Conservation (phyloP, 1,284 basidiomycete species). For the Cystobasidium slooffiae region DNA sequence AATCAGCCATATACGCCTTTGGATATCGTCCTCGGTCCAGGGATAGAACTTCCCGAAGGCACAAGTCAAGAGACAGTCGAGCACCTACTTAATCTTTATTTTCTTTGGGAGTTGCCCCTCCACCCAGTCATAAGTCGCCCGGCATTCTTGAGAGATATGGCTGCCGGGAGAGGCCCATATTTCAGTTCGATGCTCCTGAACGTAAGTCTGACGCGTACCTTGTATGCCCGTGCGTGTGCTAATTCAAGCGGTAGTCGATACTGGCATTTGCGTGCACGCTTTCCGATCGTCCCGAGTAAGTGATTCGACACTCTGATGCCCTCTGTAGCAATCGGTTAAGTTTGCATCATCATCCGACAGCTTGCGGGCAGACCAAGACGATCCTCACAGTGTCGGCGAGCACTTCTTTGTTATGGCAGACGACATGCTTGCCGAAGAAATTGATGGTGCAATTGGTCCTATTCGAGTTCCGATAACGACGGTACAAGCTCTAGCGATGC, state of each 20-base stretch:
- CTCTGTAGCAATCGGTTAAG: not conserved
- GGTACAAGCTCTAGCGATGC: constrained; percentile 19
- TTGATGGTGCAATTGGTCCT: constrained; percentile 2
- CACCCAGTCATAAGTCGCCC: constrained; percentile 29
- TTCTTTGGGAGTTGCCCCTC: constrained; percentile 17
- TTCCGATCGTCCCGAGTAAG: not conserved
- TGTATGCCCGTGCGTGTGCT: not conserved
- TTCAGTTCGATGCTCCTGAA: constrained; percentile 16
- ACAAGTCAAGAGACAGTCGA: not conserved
- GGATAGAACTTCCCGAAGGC: not conserved
- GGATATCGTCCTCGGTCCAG: not conserved
- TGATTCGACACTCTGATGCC: not conserved
- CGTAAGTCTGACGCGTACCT: constrained; percentile 3
- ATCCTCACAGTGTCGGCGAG: constrained; percentile 9
- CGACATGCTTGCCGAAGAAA: constrained; percentile 20
- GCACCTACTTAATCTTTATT: not conserved
- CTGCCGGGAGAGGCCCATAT: constrained; percentile 18
- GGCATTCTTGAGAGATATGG: constrained; percentile 22
- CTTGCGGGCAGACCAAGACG: not conserved
- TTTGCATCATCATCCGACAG: not conserved
- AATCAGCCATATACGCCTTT: not conserved
- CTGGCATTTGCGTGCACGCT: constrained; percentile 5
- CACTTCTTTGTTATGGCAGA: constrained; percentile 8
- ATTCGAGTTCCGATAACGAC: constrained; percentile 17
- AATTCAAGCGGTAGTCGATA: constrained; percentile 5